Base-by-base conservation (phyloP, 148 eudicot genomes). In the Oxyria digyna region DNA sequence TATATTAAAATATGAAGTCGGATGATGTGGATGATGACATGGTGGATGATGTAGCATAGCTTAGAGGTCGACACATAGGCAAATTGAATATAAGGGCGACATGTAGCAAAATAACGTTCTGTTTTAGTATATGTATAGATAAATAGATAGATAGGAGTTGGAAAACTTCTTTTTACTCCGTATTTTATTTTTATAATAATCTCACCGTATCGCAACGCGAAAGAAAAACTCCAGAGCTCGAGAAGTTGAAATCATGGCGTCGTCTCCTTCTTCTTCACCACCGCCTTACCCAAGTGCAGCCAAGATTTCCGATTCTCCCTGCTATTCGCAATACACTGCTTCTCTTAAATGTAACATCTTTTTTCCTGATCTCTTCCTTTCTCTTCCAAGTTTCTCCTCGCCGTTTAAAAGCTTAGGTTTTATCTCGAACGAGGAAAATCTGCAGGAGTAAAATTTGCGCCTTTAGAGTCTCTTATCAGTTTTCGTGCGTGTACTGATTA, bases 221-320 rank as follows among this genome's bases (percentile, higher is more conserved):
- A n/a, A n/a, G n/a, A n/a, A n/a, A n/a, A 38, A 18, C 21, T 18
- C 8, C 9, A 24, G 62, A 59, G 37, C 65, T 59, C 38, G 65
- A 59, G 65, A 59, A 27, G 18, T 29, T 59, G 8, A 27, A 57
- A 3, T 33, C 65, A 59, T 59, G 65, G 65, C 38, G 65, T 31
- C 65, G 8, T 27, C 65, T 18, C n/a, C n/a, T n/a, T 1, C 69
- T 35, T 38, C 69, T 38, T 66, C 82, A 69, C 59, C 88, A 57
- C 75, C 86, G 59, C 76, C 91, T 48, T 87, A 90, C 66, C 92
- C 95, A 66, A 88, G 89, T 67, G 92, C 96, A 7, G 88, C 97
- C 23, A 83, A 78, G 62, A 80, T 90, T 57, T 68, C 97, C 1
- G 98, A 94, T 83, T 90, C 97, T 65, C 73, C 86, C 9, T 94